A percentile compares a stretch with the other conserved stretches of the same genome.
phyloP scores from a whole-genome alignment of 352 stramenopile genomes.

The Phytophthora ohioensis region DNA sequence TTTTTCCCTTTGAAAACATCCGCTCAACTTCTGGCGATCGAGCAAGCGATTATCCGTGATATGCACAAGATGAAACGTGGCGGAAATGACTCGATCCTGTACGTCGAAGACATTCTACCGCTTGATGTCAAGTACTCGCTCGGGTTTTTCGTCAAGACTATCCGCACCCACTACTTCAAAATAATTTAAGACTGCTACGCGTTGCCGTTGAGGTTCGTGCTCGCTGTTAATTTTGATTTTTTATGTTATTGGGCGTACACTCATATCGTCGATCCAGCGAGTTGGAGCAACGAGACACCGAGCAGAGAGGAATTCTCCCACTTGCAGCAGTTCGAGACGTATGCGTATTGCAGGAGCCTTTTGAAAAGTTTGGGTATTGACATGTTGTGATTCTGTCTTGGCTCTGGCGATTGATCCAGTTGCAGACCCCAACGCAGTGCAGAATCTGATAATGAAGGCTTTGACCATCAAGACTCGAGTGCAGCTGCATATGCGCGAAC shows the following conservation, averaged over 20 bases:
- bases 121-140: conserved; percentile 52
- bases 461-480: conserved; percentile 48
- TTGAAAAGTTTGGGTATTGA: background rate
- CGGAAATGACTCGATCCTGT: conserved; percentile 76
- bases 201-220: conserved; percentile 50
- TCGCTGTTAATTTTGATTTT: background rate
- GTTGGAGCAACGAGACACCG: conserved; percentile 57
- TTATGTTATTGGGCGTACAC: background rate
- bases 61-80: conserved; percentile 83
- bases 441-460: conserved; percentile 48
- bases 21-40: conserved; percentile 73
- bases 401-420: conserved; percentile 58
- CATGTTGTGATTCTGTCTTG: background rate
- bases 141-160: conserved; percentile 82
- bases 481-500: conserved; percentile 59
- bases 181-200: conserved; percentile 54
- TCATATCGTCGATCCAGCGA: conserved; percentile 41
- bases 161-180: conserved; percentile 48
- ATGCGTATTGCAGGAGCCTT: conserved; percentile 13
- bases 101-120: conserved; percentile 78
- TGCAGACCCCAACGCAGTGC: conserved; percentile 42
- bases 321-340: conserved; percentile 41
- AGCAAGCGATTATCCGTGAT: conserved; percentile 80
- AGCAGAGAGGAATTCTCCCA: conserved; percentile 53
- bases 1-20: conserved; percentile 86